Evolutionary conservation across 2,329 filamentous ascomycete genomes (phyloP), one percentile per base, ranked within the genome.

Genomic region (Alternaria triticina): DNA sequence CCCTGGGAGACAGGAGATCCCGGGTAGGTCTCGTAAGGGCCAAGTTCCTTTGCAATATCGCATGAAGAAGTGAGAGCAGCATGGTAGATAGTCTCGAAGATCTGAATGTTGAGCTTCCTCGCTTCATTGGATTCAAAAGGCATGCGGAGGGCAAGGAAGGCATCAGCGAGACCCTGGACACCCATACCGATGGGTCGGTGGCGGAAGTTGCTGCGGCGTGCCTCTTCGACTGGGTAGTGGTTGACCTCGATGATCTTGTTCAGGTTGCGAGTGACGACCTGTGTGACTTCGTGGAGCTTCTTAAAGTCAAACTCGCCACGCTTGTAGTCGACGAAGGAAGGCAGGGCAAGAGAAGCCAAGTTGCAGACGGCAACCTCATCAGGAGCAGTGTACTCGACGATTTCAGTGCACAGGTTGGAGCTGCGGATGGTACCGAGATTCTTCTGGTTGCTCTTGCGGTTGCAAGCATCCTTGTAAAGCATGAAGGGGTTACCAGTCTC

Each of bases 371-470:
- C 96, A 54, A 99, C 96, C 87, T 99, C 96, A 82, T 99, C 96
- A 36, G 96, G 95, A 36, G 96, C 93, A 70, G 87, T 96, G 86
- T 97, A 99, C 85, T 99, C 96, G 70, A 99, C 88, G 74, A 99
- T 99, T 83, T 99, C 96, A 54, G 95, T 98, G 89, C 96, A 99
- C 52, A 99, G 87, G 83, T 99, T 99, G 77, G 96, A 99, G 87
- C 93, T 97, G 82, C 94, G 94, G 75, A 99, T 99, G 67, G 94
- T 97, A 70, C 96, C 96, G 30, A 99, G 87, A 84, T 99, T 99
- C 91, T 99, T 98, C 86, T 99, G 96, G 88, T 99, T 99, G 87
- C 94, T 97, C 91, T 99, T 99, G 81, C 90, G 90, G 89, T 99
- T 99, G 89, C 92, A 95, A 77, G 90, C 88, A 83, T 99, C 96